Evolutionary conservation across 169 alveolate genomes (phyloP).

Genomic region (Cryptosporidium sp.): DNA sequence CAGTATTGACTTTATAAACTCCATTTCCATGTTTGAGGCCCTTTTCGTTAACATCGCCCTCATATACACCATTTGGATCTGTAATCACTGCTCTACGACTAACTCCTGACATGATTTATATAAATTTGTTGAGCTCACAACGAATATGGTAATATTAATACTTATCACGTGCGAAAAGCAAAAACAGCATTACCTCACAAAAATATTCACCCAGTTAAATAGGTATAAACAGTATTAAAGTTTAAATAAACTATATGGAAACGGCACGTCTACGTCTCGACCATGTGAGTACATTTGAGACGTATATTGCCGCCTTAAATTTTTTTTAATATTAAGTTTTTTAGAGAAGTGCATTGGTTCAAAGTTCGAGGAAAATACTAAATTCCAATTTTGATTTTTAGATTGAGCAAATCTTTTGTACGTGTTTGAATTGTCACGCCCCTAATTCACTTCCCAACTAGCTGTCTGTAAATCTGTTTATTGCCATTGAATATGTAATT

Average conservation of each 20-base stretch:
- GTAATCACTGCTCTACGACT: constrained; percentile 77
- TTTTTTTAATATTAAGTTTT: neutral
- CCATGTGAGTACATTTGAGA: constrained; percentile 59
- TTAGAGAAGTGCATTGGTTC: neutral
- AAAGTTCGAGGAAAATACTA: neutral
- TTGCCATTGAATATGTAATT: neutral
- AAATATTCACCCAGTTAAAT: constrained; percentile 31
- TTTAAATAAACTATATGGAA: constrained; percentile 53
- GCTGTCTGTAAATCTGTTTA: neutral
- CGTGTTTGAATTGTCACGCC: too few relatives aligned
- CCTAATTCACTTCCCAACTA: neutral
- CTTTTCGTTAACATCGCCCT: constrained; percentile 73
- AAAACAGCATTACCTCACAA: constrained; percentile 69
- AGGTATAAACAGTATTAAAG: neutral
- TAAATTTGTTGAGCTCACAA: constrained; percentile 64
- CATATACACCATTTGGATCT: constrained; percentile 74
- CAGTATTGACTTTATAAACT: constrained; percentile 80
- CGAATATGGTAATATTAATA: constrained; percentile 20
- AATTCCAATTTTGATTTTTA: too few relatives aligned
- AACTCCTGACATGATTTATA: constrained; percentile 71
- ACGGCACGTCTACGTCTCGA: constrained; percentile 50
- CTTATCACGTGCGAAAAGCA: constrained; percentile 38
- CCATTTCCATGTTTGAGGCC: constrained; percentile 80
- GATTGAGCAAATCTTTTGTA: too few relatives aligned
- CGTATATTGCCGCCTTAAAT: constrained; percentile 61